phyloP scores from a whole-genome alignment of 331 rosid genomes.

The Acacia concinna region DNA sequence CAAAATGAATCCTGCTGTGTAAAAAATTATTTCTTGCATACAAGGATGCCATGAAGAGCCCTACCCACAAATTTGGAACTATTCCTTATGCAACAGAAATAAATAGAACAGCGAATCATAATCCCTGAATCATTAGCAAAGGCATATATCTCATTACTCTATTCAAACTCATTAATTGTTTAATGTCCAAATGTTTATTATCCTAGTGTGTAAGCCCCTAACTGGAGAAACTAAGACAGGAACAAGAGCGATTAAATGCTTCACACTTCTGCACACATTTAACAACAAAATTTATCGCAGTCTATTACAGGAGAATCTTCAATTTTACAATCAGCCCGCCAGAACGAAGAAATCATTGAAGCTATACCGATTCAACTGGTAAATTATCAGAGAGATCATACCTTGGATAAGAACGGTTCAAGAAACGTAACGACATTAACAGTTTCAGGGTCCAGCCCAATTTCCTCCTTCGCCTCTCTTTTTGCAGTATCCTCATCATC shows the following conservation, averaged over 20 bases:
- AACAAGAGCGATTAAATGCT: no score
- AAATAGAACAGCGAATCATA: slow-evolving; percentile 1
- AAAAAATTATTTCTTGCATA: no score
- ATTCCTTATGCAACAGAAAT: slow-evolving; percentile 15
- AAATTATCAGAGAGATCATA: slow-evolving; percentile 23
- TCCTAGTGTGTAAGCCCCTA: no score
- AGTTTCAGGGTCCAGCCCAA: slow-evolving; percentile 82
- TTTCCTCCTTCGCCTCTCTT: slow-evolving; percentile 91
- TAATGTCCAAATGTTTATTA: no score
- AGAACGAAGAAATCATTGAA: slow-evolving; percentile 10
- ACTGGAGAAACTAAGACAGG: no score
- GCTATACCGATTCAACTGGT: neutral
- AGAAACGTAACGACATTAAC: slow-evolving; percentile 78
- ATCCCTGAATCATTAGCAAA: neutral
- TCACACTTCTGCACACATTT: no score
- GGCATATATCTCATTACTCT: no score
- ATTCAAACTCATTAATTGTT: no score
- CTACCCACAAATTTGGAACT: neutral
- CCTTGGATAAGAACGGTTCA: slow-evolving; percentile 94
- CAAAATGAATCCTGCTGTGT: no score
- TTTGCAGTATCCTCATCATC: slow-evolving; percentile 87
- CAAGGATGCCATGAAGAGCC: neutral
- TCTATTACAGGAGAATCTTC: neutral
- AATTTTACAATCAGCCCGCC: slow-evolving; percentile 15
- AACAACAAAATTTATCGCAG: slow-evolving; percentile 2